Percentiles rank a stretch among this genome's conserved stretches.
These are phyloP conservation scores for Pseudocercospora fijiensis DNA, from an alignment of 2,329 filamentous ascomycete genomes.

Conservation along the genomic window DNA sequence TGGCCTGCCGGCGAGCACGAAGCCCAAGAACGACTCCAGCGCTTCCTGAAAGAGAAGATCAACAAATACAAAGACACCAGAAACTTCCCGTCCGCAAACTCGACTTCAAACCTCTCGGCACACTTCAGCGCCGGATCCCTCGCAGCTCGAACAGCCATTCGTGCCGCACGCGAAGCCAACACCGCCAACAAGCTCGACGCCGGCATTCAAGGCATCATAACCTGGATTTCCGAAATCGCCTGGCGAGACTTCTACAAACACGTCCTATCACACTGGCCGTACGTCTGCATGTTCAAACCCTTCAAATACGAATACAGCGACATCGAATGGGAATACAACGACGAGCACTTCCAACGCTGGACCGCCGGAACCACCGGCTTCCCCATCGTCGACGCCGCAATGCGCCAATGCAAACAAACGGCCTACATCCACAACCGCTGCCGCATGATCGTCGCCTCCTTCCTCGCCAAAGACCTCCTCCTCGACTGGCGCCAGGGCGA, in stretches of 20 bases:
- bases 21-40: constrained; percentile 61
- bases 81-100: constrained; percentile 63
- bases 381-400: constrained; percentile 81
- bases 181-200: constrained; percentile 63
- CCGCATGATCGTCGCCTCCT: constrained; percentile 80
- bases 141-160: constrained; percentile 65
- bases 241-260: constrained; percentile 90
- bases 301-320: constrained; percentile 84
- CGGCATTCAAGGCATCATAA: constrained; percentile 63
- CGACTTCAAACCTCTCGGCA: constrained; percentile 69
- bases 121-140: constrained; percentile 70
- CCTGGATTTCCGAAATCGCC: constrained; percentile 79
- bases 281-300: constrained; percentile 73
- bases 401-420: constrained; percentile 69
- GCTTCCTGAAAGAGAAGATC: constrained; percentile 66
- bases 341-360: constrained; percentile 70
- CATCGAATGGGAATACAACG: constrained; percentile 77
- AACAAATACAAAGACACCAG: constrained; percentile 62
- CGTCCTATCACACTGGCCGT: constrained; percentile 81
- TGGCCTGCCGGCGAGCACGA: constrained; percentile 78
- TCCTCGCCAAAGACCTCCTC: constrained; percentile 75
- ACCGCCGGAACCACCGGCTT: constrained; percentile 71
- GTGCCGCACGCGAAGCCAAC: constrained; percentile 62
- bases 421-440: constrained; percentile 84
- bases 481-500: constrained; percentile 84